Percentiles rank a stretch among this genome's conserved stretches.
Evolutionary conservation across 164 flowering plant species (phyloP).

Genomic region (Cinnamomum chago): DNA sequence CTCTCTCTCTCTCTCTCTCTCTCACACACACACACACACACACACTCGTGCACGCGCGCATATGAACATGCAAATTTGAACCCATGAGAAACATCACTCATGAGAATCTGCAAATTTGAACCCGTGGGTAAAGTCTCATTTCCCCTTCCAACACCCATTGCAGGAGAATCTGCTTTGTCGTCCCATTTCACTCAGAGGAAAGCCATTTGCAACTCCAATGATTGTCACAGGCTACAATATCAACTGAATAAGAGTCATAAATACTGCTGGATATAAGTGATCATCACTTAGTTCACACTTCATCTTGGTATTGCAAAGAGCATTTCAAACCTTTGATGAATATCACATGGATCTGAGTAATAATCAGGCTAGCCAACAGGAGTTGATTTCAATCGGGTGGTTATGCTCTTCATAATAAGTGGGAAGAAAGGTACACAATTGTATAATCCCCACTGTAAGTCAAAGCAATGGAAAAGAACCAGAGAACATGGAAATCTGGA

Average conservation of each 20-base stretch:
- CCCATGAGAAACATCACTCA: too few species aligned
- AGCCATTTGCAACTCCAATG: too few species aligned
- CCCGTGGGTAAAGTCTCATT: too few species aligned
- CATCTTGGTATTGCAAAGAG: not conserved
- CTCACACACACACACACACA: too few species aligned
- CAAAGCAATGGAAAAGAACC: not conserved
- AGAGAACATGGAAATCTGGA: not conserved
- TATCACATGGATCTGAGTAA: not conserved
- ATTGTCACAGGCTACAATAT: not conserved
- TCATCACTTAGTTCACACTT: not conserved
- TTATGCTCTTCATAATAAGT: not conserved
- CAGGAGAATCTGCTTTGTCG: too few species aligned
- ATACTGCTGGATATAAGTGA: not conserved
- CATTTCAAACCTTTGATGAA: not conserved
- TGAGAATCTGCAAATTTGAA: too few species aligned
- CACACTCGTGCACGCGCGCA: too few species aligned
- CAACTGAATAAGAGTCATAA: not conserved
- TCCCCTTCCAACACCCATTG: too few species aligned
- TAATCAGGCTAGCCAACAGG: not conserved
- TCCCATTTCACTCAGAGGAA: too few species aligned
- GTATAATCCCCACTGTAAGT: not conserved
- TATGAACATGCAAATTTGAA: too few species aligned
- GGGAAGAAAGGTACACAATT: not conserved
- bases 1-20: not conserved
- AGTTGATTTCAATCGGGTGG: not conserved